Conservation (phyloP, 1,284 basidiomycete species). For the Trichosporon sp. region DNA sequence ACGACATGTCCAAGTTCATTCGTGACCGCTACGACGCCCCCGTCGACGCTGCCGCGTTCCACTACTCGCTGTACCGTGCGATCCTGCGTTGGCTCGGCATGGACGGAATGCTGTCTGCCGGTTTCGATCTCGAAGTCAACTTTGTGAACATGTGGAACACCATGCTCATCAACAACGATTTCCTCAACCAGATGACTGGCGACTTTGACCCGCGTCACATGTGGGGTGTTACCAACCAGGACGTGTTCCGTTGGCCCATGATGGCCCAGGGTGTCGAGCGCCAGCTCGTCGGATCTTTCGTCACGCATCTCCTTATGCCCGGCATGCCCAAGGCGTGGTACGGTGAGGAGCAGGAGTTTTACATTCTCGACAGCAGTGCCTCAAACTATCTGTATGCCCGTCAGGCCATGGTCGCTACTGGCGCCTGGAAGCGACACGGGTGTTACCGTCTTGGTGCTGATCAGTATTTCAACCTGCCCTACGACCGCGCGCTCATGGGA, state of each 20-base stretch:
- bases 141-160: conserved; percentile 85
- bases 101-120: conserved; percentile 87
- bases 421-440: conserved; percentile 87
- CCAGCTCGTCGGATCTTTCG: conserved; percentile 73
- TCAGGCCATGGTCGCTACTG: conserved; percentile 81
- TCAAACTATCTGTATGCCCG: conserved; percentile 82
- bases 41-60: conserved; percentile 80
- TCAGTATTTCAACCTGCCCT: conserved; percentile 86
- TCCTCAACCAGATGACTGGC: conserved; percentile 71
- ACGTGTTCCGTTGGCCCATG: conserved; percentile 88
- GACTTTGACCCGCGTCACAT: conserved; percentile 78
- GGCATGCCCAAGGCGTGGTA: conserved; percentile 83
- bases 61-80: conserved; percentile 86
- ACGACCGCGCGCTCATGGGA: conserved; percentile 73
- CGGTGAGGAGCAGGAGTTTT: conserved; percentile 84
- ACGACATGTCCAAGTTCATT: conserved; percentile 73
- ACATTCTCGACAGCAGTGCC: conserved; percentile 78
- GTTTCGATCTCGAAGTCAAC: conserved; percentile 76
- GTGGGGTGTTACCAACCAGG: conserved; percentile 88
- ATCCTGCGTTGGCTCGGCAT: conserved; percentile 82
- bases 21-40: conserved; percentile 66
- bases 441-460: conserved; percentile 84
- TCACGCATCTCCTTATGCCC: conserved; percentile 78
- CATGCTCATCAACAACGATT: conserved; percentile 83
- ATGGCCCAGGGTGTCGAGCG: conserved; percentile 77